A percentile compares a stretch with the other conserved stretches of the same genome.
Evolutionary conservation across 225 moss, liverwort and hornwort genomes (phyloP).

Genomic region (Asterella californica): DNA sequence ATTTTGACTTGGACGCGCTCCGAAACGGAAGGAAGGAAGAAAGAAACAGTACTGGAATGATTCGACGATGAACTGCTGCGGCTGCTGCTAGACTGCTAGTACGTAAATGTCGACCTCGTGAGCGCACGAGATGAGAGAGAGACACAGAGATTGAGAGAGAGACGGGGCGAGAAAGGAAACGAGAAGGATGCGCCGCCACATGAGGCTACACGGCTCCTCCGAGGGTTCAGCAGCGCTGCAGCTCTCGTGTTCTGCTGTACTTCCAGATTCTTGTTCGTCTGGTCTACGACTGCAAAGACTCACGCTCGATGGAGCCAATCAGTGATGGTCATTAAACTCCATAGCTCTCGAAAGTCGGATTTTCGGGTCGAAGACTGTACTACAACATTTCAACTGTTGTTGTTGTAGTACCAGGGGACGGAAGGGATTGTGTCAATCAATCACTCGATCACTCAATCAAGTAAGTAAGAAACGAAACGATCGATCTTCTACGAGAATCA

Average conservation of each 20-base stretch:
- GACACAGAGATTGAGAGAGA: background rate
- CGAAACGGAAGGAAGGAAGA: background rate
- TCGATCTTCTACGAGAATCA: background rate
- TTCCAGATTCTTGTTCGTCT: background rate
- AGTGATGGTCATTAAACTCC: background rate
- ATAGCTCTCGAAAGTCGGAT: background rate
- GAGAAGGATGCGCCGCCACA: constrained; percentile 6
- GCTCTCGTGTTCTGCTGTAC: background rate
- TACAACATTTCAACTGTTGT: background rate
- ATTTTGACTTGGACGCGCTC: background rate
- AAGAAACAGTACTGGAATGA: background rate
- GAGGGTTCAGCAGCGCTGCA: no score
- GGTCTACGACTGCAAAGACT: constrained; percentile 1
- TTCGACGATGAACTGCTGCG: background rate
- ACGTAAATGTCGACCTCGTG: background rate
- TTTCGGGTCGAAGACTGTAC: background rate
- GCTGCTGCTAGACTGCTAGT: no score
- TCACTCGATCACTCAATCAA: no score
- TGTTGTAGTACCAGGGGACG: background rate
- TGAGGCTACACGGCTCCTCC: background rate
- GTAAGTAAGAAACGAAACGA: constrained; percentile 7
- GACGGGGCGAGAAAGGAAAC: background rate
- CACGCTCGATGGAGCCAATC: background rate
- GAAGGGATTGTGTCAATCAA: background rate
- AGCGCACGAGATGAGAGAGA: background rate